Evolutionary conservation across 345 rosid genomes (phyloP).

Genomic region (Melaleuca alternifolia): DNA sequence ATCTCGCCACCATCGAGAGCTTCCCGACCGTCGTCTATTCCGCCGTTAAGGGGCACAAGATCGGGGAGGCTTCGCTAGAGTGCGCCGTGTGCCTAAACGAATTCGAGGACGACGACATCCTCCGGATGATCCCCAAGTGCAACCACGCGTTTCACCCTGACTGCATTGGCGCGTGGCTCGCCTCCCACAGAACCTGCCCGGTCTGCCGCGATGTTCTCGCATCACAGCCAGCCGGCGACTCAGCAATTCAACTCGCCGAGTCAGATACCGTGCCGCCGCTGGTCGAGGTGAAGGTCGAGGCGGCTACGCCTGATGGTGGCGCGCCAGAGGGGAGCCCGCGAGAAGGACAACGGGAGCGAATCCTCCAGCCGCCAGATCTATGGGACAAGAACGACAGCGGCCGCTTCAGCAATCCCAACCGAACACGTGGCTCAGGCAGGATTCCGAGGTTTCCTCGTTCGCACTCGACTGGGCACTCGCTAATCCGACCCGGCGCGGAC

Average conservation of each 20-base stretch:
- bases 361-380: conserved; percentile 62
- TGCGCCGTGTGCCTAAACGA: conserved; percentile 46
- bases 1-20: conserved; percentile 27
- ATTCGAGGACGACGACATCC: conserved; percentile 22
- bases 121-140: conserved; percentile 81
- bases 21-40: conserved; percentile 56
- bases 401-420: background rate
- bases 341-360: conserved; percentile 56
- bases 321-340: conserved; percentile 59
- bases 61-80: conserved; percentile 37
- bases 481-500: background rate
- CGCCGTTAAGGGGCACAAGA: conserved; percentile 28
- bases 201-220: conserved; percentile 74
- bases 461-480: background rate
- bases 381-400: conserved; percentile 30
- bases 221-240: conserved; percentile 15
- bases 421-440: no score
- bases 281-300: conserved; percentile 26
- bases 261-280: conserved; percentile 1
- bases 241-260: background rate
- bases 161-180: conserved; percentile 77
- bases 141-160: conserved; percentile 81
- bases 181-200: conserved; percentile 75
- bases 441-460: no score
- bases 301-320: conserved; percentile 31